Percentiles rank a stretch among this genome's conserved stretches.
phyloP scores from a whole-genome alignment of 306 rosid species.

The Castanea sativa region DNA sequence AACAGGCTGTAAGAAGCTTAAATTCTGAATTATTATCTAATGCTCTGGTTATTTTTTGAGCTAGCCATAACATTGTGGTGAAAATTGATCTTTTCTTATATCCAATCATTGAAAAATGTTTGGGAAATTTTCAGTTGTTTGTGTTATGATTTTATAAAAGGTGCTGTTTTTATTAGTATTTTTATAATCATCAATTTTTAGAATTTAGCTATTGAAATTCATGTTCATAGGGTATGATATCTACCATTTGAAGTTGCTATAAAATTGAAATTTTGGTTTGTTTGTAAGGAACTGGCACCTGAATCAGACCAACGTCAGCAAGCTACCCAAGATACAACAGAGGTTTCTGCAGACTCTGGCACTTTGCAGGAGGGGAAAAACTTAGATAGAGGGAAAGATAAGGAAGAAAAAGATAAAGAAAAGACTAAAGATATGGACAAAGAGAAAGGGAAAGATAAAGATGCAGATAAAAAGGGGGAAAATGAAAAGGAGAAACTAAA shows the following conservation, averaged over 20 bases:
- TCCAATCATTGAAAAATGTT: not conserved
- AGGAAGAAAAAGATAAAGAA: slow-evolving; percentile 77
- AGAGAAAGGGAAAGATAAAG: slow-evolving; percentile 77
- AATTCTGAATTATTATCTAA: slow-evolving; percentile 7
- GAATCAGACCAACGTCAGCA: slow-evolving; percentile 76
- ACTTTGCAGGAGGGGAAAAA: slow-evolving; percentile 60
- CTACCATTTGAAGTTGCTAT: not conserved
- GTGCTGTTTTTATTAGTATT: not conserved
- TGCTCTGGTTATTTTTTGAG: not conserved
- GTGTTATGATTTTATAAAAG: not conserved
- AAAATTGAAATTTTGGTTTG: slow-evolving; percentile 2
- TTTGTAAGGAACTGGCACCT: slow-evolving; percentile 50
- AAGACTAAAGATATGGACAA: slow-evolving; percentile 72
- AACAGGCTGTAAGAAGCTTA: slow-evolving; percentile 65
- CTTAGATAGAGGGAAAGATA: slow-evolving; percentile 63
- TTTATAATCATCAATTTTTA: not conserved
- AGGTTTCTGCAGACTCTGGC: slow-evolving; percentile 52
- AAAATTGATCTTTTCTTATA: not conserved
- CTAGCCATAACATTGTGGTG: not conserved
- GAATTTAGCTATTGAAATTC: not conserved
- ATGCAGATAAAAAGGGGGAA: slow-evolving; percentile 70
- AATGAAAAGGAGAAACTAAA: slow-evolving; percentile 89
- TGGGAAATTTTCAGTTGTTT: not conserved
- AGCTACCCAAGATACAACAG: slow-evolving; percentile 50
- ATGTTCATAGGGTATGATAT: not conserved